Evolutionary conservation across 2,329 filamentous ascomycete species (phyloP), one percentile per base, ranked within the genome.

Genomic region (Fusarium praegraminearum): DNA sequence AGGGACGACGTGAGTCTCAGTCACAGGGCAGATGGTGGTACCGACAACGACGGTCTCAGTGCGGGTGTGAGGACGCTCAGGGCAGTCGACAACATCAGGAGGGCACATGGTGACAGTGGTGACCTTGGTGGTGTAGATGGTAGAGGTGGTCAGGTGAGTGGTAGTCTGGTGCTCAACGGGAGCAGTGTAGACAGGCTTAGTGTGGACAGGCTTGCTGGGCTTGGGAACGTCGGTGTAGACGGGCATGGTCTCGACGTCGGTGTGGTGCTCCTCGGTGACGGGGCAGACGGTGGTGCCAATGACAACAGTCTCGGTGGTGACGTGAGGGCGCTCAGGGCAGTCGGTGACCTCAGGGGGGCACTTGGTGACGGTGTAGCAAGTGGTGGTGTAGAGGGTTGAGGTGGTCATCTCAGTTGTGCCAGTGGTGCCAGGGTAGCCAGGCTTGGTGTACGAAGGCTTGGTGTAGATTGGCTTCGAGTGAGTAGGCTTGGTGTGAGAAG

Each of bases 11-110:
- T 62, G 41, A 4, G 51, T 57, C 35, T 46, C 41, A 8, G 71
- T 72, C 13, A 73, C 71, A 6, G 71, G 71, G 54, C 71, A 73
- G 51, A 72, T 4, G 1, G 70, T 72, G 15, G 70, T 72, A 13
- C 60, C 70, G 28, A 72, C 43, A 9, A 65, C 40, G 26, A 69
- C 54, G 10, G 67, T 72, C 58, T 70, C 67, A 0, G 71, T 73
- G 24, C 55, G 66, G 11, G 53, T 26, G n/a, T 69, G 60, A 24
- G 62, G 52, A 22, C 46, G 41, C 22, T 63, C 45, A 13, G 71
- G 69, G 61, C 71, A 73, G 57, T 73, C 41, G 8, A 60, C 38
- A 16, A 66, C 58, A 15, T 66, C 62, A 33, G 71, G 66, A 32
- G 53, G 46, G 15, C 65, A 71, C 41, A 44, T 56, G 10, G 71